Conservation (phyloP, 106 monocot genomes). For the Posidonia australis region DNA sequence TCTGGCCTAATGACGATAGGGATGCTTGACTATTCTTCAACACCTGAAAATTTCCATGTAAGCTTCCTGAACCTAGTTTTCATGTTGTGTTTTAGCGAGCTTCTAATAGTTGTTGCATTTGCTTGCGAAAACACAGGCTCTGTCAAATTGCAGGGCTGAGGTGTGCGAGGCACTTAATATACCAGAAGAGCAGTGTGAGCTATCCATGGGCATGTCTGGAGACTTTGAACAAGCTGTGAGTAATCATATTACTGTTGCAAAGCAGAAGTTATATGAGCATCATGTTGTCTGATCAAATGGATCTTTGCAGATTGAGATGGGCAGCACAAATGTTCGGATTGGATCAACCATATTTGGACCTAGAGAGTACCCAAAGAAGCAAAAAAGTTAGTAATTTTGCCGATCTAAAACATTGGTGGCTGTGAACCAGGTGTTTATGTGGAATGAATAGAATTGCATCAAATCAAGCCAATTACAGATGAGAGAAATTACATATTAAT, state of each 20-base stretch:
- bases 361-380: conserved; percentile 65
- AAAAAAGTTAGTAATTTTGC: conserved; percentile 2
- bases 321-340: conserved; percentile 83
- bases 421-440: too few relatives aligned
- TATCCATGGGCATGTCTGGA: conserved; percentile 97
- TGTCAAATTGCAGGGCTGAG: conserved; percentile 43
- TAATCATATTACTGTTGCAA: background rate
- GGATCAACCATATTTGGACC: conserved; percentile 88
- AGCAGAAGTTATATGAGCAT: background rate
- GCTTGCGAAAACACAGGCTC: conserved; percentile 19
- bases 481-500: too few relatives aligned
- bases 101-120: conserved; percentile 3
- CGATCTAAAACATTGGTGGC: too few relatives aligned
- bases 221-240: conserved; percentile 87
- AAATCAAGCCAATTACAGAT: too few relatives aligned
- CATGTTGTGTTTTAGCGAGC: background rate
- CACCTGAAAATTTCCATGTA: conserved; percentile 84
- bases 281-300: background rate
- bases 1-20: conserved; percentile 95
- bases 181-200: conserved; percentile 44
- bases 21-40: conserved; percentile 63
- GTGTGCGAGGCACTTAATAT: conserved; percentile 61
- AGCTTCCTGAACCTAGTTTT: background rate
- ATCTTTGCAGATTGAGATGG: conserved; percentile 83
- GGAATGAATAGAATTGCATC: too few relatives aligned